Conservation (phyloP, 352 stramenopile species). For the Phytopythium sindhum region DNA sequence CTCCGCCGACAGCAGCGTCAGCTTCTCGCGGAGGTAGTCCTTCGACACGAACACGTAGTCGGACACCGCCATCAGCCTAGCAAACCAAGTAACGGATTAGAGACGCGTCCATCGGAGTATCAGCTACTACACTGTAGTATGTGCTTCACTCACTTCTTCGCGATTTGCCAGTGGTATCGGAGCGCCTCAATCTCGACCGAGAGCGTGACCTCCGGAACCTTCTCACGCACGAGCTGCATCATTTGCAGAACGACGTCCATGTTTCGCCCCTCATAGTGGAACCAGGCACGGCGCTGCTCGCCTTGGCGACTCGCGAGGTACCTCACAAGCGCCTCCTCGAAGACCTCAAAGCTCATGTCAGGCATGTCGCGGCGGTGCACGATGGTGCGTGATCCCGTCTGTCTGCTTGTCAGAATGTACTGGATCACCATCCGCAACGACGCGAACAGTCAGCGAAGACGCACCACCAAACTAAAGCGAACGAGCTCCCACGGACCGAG, state of each 20-base stretch:
- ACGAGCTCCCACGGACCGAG: slow-evolving; percentile 32
- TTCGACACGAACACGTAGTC: slow-evolving; percentile 73
- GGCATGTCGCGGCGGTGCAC: slow-evolving; percentile 59
- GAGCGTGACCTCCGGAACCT: slow-evolving; percentile 19
- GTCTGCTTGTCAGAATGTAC: slow-evolving; percentile 68
- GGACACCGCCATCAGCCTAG: slow-evolving; percentile 36
- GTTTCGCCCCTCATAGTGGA: slow-evolving; percentile 76
- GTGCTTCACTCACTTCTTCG: slow-evolving; percentile 35
- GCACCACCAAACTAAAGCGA: neutral
- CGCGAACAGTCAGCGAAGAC: neutral
- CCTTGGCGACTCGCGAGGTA: slow-evolving; percentile 12
- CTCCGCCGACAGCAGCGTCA: slow-evolving; percentile 30
- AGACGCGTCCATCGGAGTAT: neutral
- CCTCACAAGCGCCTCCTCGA: slow-evolving; percentile 24
- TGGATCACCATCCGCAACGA: slow-evolving; percentile 7
- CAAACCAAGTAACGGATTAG: neutral
- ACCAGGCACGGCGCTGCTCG: slow-evolving; percentile 25
- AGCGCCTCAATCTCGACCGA: slow-evolving; percentile 70
- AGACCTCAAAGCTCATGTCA: slow-evolving; percentile 45
- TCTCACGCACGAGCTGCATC: slow-evolving; percentile 40
- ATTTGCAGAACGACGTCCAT: slow-evolving; percentile 56
- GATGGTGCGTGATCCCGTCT: slow-evolving; percentile 66
- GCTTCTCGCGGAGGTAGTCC: slow-evolving; percentile 64
- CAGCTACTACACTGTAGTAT: neutral
- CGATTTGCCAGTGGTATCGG: slow-evolving; percentile 56